phyloP scores from a whole-genome alignment of 768 basidiomycete species.

The Trametes sanguinea region DNA sequence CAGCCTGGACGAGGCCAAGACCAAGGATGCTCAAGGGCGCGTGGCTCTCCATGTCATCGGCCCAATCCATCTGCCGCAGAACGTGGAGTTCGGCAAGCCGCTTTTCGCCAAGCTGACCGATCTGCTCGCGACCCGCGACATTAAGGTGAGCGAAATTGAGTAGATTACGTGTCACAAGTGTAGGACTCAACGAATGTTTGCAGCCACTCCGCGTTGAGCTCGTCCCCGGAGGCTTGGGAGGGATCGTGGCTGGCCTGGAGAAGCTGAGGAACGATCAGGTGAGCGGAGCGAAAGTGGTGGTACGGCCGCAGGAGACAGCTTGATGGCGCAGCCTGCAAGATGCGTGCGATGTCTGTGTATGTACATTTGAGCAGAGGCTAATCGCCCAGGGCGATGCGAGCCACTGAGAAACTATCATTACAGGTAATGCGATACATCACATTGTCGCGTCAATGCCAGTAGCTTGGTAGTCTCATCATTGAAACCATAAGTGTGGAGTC shows the following conservation, averaged over 20 bases:
- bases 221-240: conserved; percentile 25
- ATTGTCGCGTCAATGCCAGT: too few species aligned
- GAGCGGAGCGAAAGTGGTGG: conserved; percentile 26
- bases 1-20: background rate
- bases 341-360: too few species aligned
- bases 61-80: conserved; percentile 5
- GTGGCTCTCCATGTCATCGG: conserved; percentile 48
- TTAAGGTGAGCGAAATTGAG: conserved; percentile 20
- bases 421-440: too few species aligned
- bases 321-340: background rate
- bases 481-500: too few species aligned
- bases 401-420: too few species aligned
- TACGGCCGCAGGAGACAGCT: conserved; percentile 18
- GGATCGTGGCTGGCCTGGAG: conserved; percentile 24
- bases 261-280: conserved; percentile 20
- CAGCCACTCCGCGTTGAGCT: conserved; percentile 28
- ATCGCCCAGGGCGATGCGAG: too few species aligned
- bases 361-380: too few species aligned
- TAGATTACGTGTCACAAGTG: background rate
- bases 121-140: conserved; percentile 23
- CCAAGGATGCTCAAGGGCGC: conserved; percentile 39
- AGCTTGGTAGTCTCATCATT: too few species aligned
- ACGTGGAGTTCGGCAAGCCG: conserved; percentile 18
- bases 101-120: conserved; percentile 24
- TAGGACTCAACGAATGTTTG: background rate